Percentiles rank a stretch among this genome's conserved stretches.
phyloP scores from a whole-genome alignment of 225 moss, liverwort and hornwort genomes.

The Climacium dendroides region DNA sequence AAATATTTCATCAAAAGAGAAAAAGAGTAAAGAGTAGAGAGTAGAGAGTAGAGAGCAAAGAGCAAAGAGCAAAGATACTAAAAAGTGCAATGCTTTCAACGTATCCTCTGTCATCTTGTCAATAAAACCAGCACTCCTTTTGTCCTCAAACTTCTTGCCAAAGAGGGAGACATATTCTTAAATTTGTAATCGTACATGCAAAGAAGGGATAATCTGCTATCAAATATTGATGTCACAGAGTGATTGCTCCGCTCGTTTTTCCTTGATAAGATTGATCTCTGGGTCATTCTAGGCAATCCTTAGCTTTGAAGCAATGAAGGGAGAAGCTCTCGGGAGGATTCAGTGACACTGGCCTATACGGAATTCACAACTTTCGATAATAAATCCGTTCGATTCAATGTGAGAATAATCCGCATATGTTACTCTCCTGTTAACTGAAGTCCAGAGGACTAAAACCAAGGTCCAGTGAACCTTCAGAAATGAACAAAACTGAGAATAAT shows the following conservation, averaged over 20 bases:
- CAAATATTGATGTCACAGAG: not conserved
- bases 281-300: not conserved
- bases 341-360: not conserved
- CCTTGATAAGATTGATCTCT: not conserved
- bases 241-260: not conserved
- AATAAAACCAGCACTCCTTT: not conserved
- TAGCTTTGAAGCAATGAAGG: not conserved
- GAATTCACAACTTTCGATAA: not conserved
- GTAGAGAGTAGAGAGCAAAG: not conserved
- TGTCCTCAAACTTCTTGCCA: not conserved
- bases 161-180: not conserved
- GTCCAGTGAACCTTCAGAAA: not conserved
- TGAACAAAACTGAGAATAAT: not conserved
- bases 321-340: not conserved
- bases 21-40: not conserved
- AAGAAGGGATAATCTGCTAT: not conserved
- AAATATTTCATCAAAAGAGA: not conserved
- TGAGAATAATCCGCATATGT: not conserved
- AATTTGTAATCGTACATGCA: not conserved
- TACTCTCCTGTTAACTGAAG: not conserved
- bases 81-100: not conserved
- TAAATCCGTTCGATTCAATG: not conserved
- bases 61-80: not conserved
- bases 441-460: not conserved
- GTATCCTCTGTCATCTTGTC: not conserved